Conservation (phyloP, 73 alveolate species). For the Vitrella brassicaformis region DNA sequence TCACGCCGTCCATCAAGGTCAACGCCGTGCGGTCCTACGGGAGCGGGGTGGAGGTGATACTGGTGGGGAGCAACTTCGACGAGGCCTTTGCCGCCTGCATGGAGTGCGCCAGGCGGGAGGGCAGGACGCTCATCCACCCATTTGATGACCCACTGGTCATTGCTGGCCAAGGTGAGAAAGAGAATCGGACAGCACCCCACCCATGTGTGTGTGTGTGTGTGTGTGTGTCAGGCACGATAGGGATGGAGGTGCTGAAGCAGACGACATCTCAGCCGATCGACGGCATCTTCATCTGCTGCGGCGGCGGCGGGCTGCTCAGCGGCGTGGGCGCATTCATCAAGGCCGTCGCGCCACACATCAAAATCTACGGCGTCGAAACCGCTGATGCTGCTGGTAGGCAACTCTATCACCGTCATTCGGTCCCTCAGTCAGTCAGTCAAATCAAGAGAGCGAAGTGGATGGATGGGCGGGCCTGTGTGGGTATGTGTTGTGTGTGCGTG, state of each 20-base stretch:
- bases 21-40: slow-evolving; percentile 34
- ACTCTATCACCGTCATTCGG: too few species aligned
- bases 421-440: too few species aligned
- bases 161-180: slow-evolving; percentile 47
- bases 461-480: too few species aligned
- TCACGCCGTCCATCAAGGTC: slow-evolving; percentile 49
- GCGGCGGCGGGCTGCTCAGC: slow-evolving; percentile 51
- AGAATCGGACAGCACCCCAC: too few species aligned
- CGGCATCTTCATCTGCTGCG: slow-evolving; percentile 44
- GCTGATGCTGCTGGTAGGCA: slow-evolving; percentile 2
- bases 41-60: slow-evolving; percentile 26
- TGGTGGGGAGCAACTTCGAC: slow-evolving; percentile 45
- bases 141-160: slow-evolving; percentile 48
- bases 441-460: too few species aligned
- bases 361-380: slow-evolving; percentile 46
- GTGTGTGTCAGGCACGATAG: slow-evolving; percentile 4
- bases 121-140: slow-evolving; percentile 39
- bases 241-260: slow-evolving; percentile 38
- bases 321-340: slow-evolving; percentile 40
- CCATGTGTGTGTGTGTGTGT: background rate
- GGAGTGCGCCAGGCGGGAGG: slow-evolving; percentile 35
- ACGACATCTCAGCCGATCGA: slow-evolving; percentile 33
- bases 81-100: slow-evolving; percentile 34
- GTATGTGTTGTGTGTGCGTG: too few species aligned
- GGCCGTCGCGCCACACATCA: slow-evolving; percentile 30